phyloP scores from a whole-genome alignment of 2,329 filamentous ascomycete species.

The Aquanectria penicillioides region DNA sequence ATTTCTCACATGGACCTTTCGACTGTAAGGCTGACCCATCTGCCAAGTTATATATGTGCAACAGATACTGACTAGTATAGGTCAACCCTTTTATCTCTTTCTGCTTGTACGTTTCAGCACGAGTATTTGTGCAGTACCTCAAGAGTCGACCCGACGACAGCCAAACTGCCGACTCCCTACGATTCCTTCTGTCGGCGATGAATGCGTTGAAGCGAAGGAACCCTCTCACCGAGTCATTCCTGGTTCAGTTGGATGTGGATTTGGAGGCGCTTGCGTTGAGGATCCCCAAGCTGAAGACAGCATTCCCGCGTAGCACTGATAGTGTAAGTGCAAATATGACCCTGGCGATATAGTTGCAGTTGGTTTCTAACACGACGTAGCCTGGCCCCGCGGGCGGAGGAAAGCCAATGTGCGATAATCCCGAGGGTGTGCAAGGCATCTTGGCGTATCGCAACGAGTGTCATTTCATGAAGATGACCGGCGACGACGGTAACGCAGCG shows the following conservation, averaged over 20 bases:
- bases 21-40: conserved; percentile 65
- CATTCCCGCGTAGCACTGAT: conserved; percentile 63
- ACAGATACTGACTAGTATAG: conserved; percentile 57
- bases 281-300: conserved; percentile 65
- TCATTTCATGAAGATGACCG: conserved; percentile 52
- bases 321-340: conserved; percentile 53
- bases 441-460: conserved; percentile 57
- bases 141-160: conserved; percentile 90
- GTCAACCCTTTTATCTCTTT: conserved; percentile 97
- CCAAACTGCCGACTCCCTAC: conserved; percentile 81
- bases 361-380: conserved; percentile 40
- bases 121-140: conserved; percentile 96
- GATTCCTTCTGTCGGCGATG: conserved; percentile 91
- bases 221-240: conserved; percentile 91
- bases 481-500: conserved; percentile 53
- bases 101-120: conserved; percentile 93
- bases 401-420: conserved; percentile 47
- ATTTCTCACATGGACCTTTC: conserved; percentile 90
- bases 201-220: conserved; percentile 88
- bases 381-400: conserved; percentile 35
- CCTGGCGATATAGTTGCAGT: not conserved
- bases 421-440: conserved; percentile 52
- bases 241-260: conserved; percentile 93
- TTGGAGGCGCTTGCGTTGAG: conserved; percentile 77
- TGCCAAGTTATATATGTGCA: not conserved